Evolutionary conservation across 2,329 filamentous ascomycete genomes (phyloP).

Genomic region (Apiospora pterosperma): DNA sequence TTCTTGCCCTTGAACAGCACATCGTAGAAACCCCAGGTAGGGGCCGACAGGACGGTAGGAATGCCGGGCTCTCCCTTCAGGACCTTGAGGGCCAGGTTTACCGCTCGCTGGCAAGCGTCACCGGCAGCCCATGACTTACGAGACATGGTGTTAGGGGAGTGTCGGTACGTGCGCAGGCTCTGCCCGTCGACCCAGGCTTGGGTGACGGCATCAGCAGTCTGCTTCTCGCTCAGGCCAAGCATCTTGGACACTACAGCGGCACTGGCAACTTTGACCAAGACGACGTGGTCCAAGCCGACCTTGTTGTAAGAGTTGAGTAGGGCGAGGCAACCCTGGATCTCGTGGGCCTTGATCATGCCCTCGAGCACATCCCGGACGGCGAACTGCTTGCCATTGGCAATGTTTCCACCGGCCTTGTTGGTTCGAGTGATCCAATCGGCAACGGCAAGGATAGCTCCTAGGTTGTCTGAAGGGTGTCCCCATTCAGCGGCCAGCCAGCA

Average conservation of each 20-base stretch:
- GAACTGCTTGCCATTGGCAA: conserved; percentile 83
- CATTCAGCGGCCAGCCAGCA: conserved; percentile 99
- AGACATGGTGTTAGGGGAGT: conserved; percentile 99
- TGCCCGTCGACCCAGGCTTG: conserved; percentile 98
- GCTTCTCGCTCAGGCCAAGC: conserved; percentile 82
- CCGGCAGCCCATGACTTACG: conserved; percentile 98
- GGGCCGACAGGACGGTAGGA: conserved; percentile 87
- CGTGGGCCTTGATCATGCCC: conserved; percentile 98
- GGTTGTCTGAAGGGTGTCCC: conserved; percentile 97
- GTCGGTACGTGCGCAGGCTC: conserved; percentile 92
- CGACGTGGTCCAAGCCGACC: conserved; percentile 95
- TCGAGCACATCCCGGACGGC: conserved; percentile 89
- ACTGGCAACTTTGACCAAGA: conserved; percentile 95
- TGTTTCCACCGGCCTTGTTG: conserved; percentile 70
- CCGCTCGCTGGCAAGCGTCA: conserved; percentile 93
- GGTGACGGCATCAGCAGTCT: conserved; percentile 92
- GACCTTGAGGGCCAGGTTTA: conserved; percentile 88
- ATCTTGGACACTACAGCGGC: conserved; percentile 93
- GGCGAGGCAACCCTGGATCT: conserved; percentile 96
- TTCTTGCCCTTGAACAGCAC: conserved; percentile 94
- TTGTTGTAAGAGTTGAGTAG: conserved; percentile 99
- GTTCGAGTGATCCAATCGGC: conserved; percentile 97
- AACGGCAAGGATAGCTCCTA: conserved; percentile 93
- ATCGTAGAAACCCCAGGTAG: conserved; percentile 98
- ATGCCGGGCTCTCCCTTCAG: conserved; percentile 87